Base-by-base conservation (phyloP, 352 stramenopile species). In the Thalassiosira exigua region DNA sequence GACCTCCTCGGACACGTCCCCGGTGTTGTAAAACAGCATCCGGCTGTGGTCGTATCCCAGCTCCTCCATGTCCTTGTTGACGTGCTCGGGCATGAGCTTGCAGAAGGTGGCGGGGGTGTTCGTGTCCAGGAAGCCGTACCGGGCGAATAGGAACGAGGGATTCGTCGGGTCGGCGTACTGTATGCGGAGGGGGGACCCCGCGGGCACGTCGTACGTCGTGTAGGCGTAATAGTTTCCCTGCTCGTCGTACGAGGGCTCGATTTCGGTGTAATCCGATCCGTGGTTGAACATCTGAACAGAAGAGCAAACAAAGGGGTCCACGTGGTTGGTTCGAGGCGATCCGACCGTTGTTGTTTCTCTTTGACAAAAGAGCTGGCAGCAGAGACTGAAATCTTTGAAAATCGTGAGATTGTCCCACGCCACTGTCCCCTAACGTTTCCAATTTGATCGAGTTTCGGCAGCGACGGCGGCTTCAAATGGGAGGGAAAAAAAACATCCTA, bases 101-200 rank as follows among this genome's bases (percentile, higher is more conserved):
- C 76, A 85, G 46, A 75, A 85, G 14, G 70, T 79, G 1, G 76
- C 71, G 1, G 80, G 75, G 9, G 61, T 74, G 22, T 65, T 69
- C 29, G 82, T 71, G 52, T 87, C 80, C 14, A 87, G 42, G 57
- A 87, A 87, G n/a, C 80, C 80, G 51, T 87, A 85, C 19, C 61
- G 22, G 7, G 80, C 71, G 11, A 87, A 36, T 11, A 87, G 41
- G 22, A 57, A 56, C n/a, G 57, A 71, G 0, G 80, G 80, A 67
- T 87, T 87, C 1, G 61, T 68, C 2, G 80, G 75, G 66, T 85
- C 65, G 9, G 58, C 80, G 57, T 87, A 87, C 0, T 36, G 42
- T 33, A 82, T 72, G 1, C 80, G 22, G 29, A 87, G 64, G 3
- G 80, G 60, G 30, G 57, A 75, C 33, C 80, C 80, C 0, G 75